Base-by-base conservation (phyloP, 2,329 filamentous ascomycete species). In the Fusarium guadeloupense region DNA sequence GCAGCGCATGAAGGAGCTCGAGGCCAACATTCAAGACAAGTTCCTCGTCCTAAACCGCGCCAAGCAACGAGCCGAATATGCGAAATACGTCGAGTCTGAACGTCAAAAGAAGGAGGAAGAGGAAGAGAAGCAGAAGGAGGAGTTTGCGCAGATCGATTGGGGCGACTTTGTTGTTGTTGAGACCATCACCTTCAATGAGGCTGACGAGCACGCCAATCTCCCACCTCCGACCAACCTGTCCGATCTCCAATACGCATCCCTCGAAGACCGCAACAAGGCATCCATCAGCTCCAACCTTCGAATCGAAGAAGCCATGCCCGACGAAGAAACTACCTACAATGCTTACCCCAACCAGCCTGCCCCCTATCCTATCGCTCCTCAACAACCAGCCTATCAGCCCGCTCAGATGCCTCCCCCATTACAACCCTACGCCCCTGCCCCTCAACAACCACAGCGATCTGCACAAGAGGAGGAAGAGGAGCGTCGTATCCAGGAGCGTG, bases 161-260 rank as follows among this genome's bases (percentile, higher is more conserved):
- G 92, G 96, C 72, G 94, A 98, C 73, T 99, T 99, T 69, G 89
- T 94, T 28, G 90, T 99, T 17, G 93, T 97, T 38, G 95, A 97
- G 76, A 97, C 93, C 1, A 93, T 99, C 48, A 83, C 92, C 14
- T 99, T 99, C 75, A 93, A 87, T 54, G 93, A 97, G 67, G 85
- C 86, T 33, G 95, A 99, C 74, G 93, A 97, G 66, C 85, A 91
- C 62, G 87, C 88, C 31, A 89, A 95, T 62, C 87, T 99, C 10
- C 93, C 94, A 26, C 90, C 93, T 2, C 95, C 95, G 1, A 95
- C 92, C 5, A 93, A 90, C 6, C 86, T 97, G 35, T 91, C 92
- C 62, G 95, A 99, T 70, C 83, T 99, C 16, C 93, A 98, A 74
- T 96, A 93, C 59, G 92, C 93, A 25, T 97, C 93, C 9, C 84